These are phyloP conservation scores for Cercospora zeae-maydis DNA, from an alignment of 2,329 filamentous ascomycete species.

Conservation along the genomic window DNA sequence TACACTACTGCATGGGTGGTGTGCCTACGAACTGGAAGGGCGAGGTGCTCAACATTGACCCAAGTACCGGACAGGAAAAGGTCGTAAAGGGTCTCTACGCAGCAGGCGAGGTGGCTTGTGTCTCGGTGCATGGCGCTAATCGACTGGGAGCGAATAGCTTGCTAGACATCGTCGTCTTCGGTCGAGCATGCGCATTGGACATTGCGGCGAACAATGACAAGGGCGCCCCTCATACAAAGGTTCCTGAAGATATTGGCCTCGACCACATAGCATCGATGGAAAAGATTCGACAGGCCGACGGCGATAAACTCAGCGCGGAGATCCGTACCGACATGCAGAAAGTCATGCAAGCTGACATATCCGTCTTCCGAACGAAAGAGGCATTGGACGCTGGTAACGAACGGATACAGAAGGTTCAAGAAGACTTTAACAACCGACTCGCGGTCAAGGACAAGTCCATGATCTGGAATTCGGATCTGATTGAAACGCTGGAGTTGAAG, in stretches of 20 bases:
- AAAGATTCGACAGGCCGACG: constrained; percentile 38
- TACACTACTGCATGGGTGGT: constrained; percentile 53
- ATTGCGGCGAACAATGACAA: constrained; percentile 42
- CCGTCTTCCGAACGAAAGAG: constrained; percentile 46
- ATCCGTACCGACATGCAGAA: constrained; percentile 45
- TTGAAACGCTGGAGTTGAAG: constrained; percentile 48
- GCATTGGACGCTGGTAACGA: constrained; percentile 37
- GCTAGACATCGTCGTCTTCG: constrained; percentile 51
- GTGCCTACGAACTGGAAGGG: constrained; percentile 51
- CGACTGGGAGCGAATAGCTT: constrained; percentile 49
- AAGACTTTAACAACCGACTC: constrained; percentile 38
- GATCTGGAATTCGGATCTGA: constrained; percentile 50
- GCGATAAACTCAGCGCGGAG: constrained; percentile 39
- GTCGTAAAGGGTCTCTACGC: constrained; percentile 48
- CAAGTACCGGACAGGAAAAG: constrained; percentile 38
- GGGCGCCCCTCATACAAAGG: constrained; percentile 36
- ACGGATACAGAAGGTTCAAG: constrained; percentile 37
- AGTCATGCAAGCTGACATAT: constrained; percentile 47
- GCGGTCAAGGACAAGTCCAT: constrained; percentile 43
- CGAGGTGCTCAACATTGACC: constrained; percentile 44
- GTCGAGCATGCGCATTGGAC: constrained; percentile 45
- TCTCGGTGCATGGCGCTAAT: constrained; percentile 50
- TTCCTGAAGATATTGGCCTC: constrained; percentile 35
- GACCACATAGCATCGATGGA: constrained; percentile 34
- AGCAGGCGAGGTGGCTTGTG: constrained; percentile 49